Evolutionary conservation across 768 basidiomycete species (phyloP).

Genomic region (Psilocybe cubensis): DNA sequence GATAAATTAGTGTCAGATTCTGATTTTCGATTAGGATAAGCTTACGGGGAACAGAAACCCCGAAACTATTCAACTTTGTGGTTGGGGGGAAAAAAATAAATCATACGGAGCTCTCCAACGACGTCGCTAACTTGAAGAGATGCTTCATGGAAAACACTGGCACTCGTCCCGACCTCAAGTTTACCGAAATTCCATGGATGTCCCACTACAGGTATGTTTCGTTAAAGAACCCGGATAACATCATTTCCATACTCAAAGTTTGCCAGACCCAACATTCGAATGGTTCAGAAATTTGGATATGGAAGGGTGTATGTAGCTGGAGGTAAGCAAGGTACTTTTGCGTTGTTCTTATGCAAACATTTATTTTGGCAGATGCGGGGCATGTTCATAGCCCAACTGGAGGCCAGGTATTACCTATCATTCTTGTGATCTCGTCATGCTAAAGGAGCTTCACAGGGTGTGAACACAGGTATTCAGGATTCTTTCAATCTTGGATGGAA

Average conservation of each 20-base stretch:
- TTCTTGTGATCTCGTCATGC: not conserved
- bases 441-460: constrained; percentile 2
- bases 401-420: constrained; percentile 17
- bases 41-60: constrained; percentile 23
- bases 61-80: constrained; percentile 24
- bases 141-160: constrained; percentile 30
- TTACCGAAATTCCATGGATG: constrained; percentile 34
- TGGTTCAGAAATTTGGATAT: constrained; percentile 23
- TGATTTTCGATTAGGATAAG: constrained; percentile 42
- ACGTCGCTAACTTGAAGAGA: constrained; percentile 21
- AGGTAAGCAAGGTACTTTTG: constrained; percentile 14
- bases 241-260: not conserved
- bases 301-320: constrained; percentile 26
- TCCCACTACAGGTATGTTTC: constrained; percentile 33
- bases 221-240: not conserved
- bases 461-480: constrained; percentile 13
- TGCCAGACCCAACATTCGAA: constrained; percentile 25
- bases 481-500: constrained; percentile 28
- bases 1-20: constrained; percentile 35
- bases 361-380: constrained; percentile 16
- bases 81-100: constrained; percentile 24
- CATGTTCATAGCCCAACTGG: constrained; percentile 27
- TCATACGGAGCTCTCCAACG: constrained; percentile 14
- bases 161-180: constrained; percentile 23
- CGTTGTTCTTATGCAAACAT: not conserved